Evolutionary conservation across 805 yeast species (phyloP), one percentile per base, ranked within the genome.

Genomic region (Sugiyamaella boreocaroliniensis): DNA sequence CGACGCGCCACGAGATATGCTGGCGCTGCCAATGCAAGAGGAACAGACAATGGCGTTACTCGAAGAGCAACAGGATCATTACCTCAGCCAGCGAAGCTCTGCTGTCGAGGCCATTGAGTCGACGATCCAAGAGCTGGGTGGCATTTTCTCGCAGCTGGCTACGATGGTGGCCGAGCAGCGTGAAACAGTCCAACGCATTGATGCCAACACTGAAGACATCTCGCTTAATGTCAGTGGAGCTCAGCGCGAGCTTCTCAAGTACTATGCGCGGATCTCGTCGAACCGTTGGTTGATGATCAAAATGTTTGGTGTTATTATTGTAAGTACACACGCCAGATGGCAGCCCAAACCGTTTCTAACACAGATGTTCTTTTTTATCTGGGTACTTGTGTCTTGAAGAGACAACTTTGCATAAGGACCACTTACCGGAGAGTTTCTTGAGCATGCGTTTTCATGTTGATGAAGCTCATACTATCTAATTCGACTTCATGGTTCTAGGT

Each of bases 81-180:
- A 93, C 65, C 72, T 90, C 52, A 92, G 83, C 62, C 93, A 86
- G 60, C 78, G 99, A 63, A 84, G 83, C 61, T 68, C 83, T 45
- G 99, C 99, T 0, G 97, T 93, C 49, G 98, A 92, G 65, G 88
- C 97, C 0, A 93, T 93, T 48, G 99, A 93, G 67, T 79, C 89
- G n/a, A 93, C 99, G 0, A 93, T 93, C 56, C 92, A 92, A 64
- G 98, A 93, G 68, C 96, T 93, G 47, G 99, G 99, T 43, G 85
- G 86, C 48, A 76, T 93, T 55, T 93, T 93, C 72, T 92, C 87
- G 62, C 99, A 93, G 69, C 76, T 93, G 61, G 96, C 98, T 4
- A 85, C 95, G 1, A 92, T 93, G 98, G 97, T 93, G 7, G 89
- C 87, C 56, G 98, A 93, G 68, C 99, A 93, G 70, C 92, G 98